These are phyloP conservation scores for Primulina eburnea DNA, from an alignment of 257 asterid genomes.

Conservation along the genomic window DNA sequence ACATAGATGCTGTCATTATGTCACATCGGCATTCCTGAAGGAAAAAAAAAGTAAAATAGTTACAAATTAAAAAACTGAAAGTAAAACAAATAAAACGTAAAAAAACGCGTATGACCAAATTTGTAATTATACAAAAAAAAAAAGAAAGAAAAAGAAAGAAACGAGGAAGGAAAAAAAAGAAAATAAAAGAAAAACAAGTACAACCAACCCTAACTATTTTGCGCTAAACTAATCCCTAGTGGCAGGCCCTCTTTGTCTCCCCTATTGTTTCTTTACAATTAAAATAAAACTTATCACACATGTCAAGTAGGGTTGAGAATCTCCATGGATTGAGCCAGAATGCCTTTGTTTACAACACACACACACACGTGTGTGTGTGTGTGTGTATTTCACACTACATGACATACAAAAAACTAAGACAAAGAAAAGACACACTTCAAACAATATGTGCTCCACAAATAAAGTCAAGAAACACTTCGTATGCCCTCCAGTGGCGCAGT, in stretches of 20 bases:
- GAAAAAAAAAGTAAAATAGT: too few species aligned
- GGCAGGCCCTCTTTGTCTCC: conserved; percentile 15
- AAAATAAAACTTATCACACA: not conserved
- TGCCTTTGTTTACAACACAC: conserved; percentile 5
- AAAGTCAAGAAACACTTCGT: not conserved
- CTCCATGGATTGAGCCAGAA: conserved; percentile 22
- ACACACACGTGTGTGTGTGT: too few species aligned
- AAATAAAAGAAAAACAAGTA: not conserved
- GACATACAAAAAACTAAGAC: conserved; percentile 41
- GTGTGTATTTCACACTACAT: conserved; percentile 34
- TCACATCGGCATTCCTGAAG: too few species aligned
- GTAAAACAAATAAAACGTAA: too few species aligned
- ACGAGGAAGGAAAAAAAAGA: too few species aligned
- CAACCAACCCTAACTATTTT: conserved; percentile 2
- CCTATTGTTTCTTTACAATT: not conserved
- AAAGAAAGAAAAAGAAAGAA: too few species aligned
- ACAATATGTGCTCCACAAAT: too few species aligned
- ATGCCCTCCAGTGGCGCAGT: not conserved
- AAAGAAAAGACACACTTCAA: conserved; percentile 38
- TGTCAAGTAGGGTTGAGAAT: conserved; percentile 13
- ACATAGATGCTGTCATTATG: too few species aligned
- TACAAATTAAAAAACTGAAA: too few species aligned
- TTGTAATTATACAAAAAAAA: too few species aligned
- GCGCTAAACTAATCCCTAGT: conserved; percentile 10
- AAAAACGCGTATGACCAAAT: too few species aligned